Evolutionary conservation across 805 yeast genomes (phyloP), one percentile per base, ranked within the genome.

Genomic region (Kodamaea leandrae): DNA sequence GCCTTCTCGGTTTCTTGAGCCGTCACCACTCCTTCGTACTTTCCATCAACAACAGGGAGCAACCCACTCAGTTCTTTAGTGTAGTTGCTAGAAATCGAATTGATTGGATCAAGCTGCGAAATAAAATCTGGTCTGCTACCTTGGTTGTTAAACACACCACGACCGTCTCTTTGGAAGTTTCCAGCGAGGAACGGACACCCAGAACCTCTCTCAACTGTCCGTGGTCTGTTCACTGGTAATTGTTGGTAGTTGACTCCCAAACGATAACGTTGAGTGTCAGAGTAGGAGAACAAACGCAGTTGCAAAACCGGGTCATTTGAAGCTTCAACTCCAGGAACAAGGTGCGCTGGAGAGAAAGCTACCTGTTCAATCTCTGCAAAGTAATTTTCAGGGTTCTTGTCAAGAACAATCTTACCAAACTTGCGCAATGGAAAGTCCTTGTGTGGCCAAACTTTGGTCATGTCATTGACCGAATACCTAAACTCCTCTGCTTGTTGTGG

Each of bases 311-410:
- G 95, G 58, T 86, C 95, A 43, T 86, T 86, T 25, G 87, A 80
- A 13, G 91, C 76, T 63, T 84, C 89, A 69, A 82, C 80, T 53
- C 86, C 85, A 34, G 93, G 93, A 26, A 85, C 84, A n/a, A 87
- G 77, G 63, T 84, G 86, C 12, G 89, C 80, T 46, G 95, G 95
- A 2, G 90, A 80, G 62, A 86, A 86, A 1, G 95, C 95, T 46
- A 82, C 85, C 60, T 86, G 93, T 63, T 86, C 95, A 43, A 84
- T 76, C 61, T 86, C 95, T 36, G 95, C 95, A 61, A 86, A 87
- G 66, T 81, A 88, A 65, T 87, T 87, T 63, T 77, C 70, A 45
- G 96, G 93, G 67, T 87, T 87, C 66, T 85, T 86, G 64, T 87
- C 83, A 61, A 87, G 66, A 1, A 78, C 80, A 50, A 87, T 68